Percentiles rank a stretch among this genome's conserved stretches.
These are phyloP conservation scores for Termitomyces bulborhizus DNA, from an alignment of 768 basidiomycete genomes.

Conservation along the genomic window DNA sequence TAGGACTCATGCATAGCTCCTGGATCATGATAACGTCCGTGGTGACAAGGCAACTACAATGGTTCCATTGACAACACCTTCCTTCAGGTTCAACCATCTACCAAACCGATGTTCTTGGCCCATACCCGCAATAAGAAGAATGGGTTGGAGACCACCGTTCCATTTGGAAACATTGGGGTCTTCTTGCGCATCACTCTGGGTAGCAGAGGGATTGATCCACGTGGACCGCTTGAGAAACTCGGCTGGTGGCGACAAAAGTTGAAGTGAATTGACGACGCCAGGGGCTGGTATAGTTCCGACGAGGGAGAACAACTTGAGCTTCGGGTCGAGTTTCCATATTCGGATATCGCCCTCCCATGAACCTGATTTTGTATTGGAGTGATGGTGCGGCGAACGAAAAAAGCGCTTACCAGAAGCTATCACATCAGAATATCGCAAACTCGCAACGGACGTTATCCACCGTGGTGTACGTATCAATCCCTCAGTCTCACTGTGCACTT, in stretches of 20 bases:
- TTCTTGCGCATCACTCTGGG: not conserved
- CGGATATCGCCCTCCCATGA: constrained; percentile 91
- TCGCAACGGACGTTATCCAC: constrained; percentile 86
- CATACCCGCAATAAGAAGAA: constrained; percentile 71
- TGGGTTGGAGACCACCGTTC: constrained; percentile 18
- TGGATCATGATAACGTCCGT: constrained; percentile 21
- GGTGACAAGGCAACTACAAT: constrained; percentile 55
- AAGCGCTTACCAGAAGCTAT: constrained; percentile 71
- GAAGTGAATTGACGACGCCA: constrained; percentile 89
- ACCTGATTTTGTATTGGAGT: constrained; percentile 38
- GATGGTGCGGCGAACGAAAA: not conserved
- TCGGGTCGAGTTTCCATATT: constrained; percentile 85
- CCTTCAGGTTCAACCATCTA: constrained; percentile 78
- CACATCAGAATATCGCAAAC: constrained; percentile 82
- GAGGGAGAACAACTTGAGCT: constrained; percentile 69
- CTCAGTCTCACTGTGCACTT: constrained; percentile 64
- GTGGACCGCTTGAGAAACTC: constrained; percentile 33
- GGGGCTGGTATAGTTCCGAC: constrained; percentile 57
- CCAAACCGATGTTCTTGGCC: constrained; percentile 89
- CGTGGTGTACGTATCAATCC: constrained; percentile 72
- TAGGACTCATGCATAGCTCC: not conserved
- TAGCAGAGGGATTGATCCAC: constrained; percentile 23
- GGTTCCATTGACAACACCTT: constrained; percentile 68
- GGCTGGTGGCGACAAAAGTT: constrained; percentile 56
- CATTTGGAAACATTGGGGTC: constrained; percentile 7